Conservation (phyloP, 495 filamentous ascomycete genomes). For the Apiosordaria backusii region DNA sequence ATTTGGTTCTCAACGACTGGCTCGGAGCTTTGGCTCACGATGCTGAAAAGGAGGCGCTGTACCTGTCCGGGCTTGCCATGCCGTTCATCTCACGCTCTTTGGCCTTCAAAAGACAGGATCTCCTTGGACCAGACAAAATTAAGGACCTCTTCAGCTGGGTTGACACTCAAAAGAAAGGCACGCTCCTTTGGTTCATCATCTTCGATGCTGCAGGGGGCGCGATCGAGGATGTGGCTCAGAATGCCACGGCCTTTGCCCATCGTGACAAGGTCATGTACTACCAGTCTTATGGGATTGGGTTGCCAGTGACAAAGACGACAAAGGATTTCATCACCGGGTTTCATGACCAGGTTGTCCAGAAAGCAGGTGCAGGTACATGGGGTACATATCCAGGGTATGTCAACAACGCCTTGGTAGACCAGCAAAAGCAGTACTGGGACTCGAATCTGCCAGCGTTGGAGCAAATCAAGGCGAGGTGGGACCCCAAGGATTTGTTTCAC, state of each 20-base stretch:
- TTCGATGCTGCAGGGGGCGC: conserved; percentile 55
- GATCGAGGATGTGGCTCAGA: conserved; percentile 42
- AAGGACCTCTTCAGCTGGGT: conserved; percentile 50
- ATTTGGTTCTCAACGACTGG: conserved; percentile 53
- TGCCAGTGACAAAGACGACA: conserved; percentile 42
- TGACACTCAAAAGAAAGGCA: conserved; percentile 44
- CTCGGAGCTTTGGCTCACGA: conserved; percentile 48
- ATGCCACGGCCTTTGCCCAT: conserved; percentile 55
- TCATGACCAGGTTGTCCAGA: conserved; percentile 36
- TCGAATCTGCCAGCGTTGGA: conserved; percentile 44
- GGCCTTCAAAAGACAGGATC: conserved; percentile 46
- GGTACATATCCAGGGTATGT: conserved; percentile 70
- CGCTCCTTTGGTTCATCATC: conserved; percentile 54
- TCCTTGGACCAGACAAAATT: conserved; percentile 40
- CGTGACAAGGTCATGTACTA: conserved; percentile 57
- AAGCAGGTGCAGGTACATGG: conserved; percentile 34
- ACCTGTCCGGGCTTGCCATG: conserved; percentile 42
- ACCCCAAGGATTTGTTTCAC: conserved; percentile 56
- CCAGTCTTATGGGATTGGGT: conserved; percentile 55
- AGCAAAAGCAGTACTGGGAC: conserved; percentile 58
- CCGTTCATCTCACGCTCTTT: conserved; percentile 55
- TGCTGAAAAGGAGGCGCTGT: conserved; percentile 47
- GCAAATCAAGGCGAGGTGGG: conserved; percentile 51
- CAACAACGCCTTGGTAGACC: conserved; percentile 54
- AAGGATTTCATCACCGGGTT: conserved; percentile 49